A percentile compares a stretch with the other conserved stretches of the same genome.
Evolutionary conservation across 2,329 filamentous ascomycete species (phyloP).

Genomic region (Magnaporthiopsis incrustans): DNA sequence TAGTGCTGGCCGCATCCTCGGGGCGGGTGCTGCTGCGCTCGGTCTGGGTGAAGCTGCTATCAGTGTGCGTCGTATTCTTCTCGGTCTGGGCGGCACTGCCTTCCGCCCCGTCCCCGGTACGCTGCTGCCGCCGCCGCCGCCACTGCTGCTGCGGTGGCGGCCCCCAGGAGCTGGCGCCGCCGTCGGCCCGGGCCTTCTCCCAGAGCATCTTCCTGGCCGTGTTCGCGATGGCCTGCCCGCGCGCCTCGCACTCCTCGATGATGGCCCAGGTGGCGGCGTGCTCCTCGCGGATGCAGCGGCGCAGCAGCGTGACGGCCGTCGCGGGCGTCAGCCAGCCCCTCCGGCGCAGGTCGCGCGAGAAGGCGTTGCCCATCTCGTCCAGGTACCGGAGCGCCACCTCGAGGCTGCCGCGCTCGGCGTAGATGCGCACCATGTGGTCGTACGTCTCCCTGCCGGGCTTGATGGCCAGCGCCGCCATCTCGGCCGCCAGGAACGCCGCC

Average conservation of each 20-base stretch:
- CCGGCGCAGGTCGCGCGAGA: not conserved
- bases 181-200: not conserved
- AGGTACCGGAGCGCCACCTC: slow-evolving; percentile 1
- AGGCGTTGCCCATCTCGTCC: slow-evolving; percentile 3
- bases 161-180: not conserved
- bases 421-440: slow-evolving; percentile 25
- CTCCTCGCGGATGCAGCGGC: not conserved
- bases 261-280: not conserved
- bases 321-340: not conserved
- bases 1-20: not conserved
- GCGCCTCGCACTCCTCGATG: not conserved
- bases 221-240: not conserved
- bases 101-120: not conserved
- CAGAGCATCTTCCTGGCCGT: not conserved
- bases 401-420: slow-evolving; percentile 5
- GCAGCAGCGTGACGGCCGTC: not conserved
- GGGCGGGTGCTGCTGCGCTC: not conserved
- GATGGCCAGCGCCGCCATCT: slow-evolving; percentile 29
- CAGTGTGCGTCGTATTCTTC: too few relatives aligned
- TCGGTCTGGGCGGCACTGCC: not conserved
- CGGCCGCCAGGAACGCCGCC: slow-evolving; percentile 25
- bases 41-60: too few relatives aligned
- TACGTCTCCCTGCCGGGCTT: slow-evolving; percentile 20
- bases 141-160: too few relatives aligned
- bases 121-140: not conserved